phyloP scores from a whole-genome alignment of 805 yeast genomes.

The Kurtzmaniella cleridarum region DNA sequence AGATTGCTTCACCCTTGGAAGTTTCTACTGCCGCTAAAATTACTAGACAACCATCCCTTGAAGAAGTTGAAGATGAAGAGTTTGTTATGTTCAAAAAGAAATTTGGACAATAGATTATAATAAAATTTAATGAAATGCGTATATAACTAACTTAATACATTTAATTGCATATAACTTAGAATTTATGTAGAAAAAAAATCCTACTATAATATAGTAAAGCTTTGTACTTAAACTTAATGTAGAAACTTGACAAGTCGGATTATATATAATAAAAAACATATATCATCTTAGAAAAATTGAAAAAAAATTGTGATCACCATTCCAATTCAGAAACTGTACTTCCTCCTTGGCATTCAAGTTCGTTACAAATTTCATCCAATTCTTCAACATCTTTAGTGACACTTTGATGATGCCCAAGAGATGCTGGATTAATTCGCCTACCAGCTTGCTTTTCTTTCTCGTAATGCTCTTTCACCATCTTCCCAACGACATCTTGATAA shows the following conservation, averaged over 20 bases:
- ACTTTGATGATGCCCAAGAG: slow-evolving; percentile 30
- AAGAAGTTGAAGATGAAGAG: slow-evolving; percentile 32
- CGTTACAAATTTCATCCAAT: slow-evolving; percentile 44
- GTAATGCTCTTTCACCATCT: slow-evolving; percentile 54
- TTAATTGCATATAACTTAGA: no score
- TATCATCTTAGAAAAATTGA: no score
- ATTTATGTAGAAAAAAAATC: no score
- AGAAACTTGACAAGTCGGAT: no score
- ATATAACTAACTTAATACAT: no score
- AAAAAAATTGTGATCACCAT: not conserved
- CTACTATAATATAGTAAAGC: no score
- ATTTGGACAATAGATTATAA: slow-evolving; percentile 23
- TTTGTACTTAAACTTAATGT: no score
- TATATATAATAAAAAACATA: no score
- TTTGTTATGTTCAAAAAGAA: slow-evolving; percentile 36
- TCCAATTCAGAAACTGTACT: slow-evolving; percentile 17
- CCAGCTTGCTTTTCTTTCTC: slow-evolving; percentile 42
- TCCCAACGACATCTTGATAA: slow-evolving; percentile 50
- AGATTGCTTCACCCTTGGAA: not conserved
- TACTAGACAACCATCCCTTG: slow-evolving; percentile 24
- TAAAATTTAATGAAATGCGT: no score
- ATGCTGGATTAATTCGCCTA: slow-evolving; percentile 47
- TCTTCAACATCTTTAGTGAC: slow-evolving; percentile 41
- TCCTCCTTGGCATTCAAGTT: slow-evolving; percentile 46
- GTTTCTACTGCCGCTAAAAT: slow-evolving; percentile 8